Percentiles rank a stretch among this genome's conserved stretches.
Evolutionary conservation across 768 basidiomycete species (phyloP).

Genomic region (Rhizopogon vulgaris): DNA sequence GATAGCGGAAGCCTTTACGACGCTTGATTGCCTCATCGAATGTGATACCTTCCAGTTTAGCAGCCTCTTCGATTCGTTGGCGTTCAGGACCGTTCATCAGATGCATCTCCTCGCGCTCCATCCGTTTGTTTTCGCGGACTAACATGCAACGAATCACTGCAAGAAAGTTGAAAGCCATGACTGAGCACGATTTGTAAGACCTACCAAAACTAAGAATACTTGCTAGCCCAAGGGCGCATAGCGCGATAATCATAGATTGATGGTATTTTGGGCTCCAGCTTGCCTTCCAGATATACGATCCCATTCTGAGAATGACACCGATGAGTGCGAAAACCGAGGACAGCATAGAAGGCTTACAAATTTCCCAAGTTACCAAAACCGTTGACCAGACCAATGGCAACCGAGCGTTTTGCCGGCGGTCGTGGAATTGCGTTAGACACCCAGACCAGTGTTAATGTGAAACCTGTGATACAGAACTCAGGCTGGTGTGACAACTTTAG

Average conservation of each 20-base stretch:
- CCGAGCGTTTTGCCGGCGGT: slow-evolving; percentile 49
- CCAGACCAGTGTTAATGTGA: slow-evolving; percentile 50
- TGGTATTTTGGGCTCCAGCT: slow-evolving; percentile 58
- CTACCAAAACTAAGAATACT: slow-evolving; percentile 31
- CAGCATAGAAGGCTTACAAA: slow-evolving; percentile 33
- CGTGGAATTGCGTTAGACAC: slow-evolving; percentile 55
- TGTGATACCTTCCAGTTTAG: slow-evolving; percentile 51
- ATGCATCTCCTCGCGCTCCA: slow-evolving; percentile 43
- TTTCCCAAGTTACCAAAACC: slow-evolving; percentile 54
- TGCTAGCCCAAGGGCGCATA: slow-evolving; percentile 29
- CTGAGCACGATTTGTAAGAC: neutral
- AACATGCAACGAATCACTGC: slow-evolving; percentile 39
- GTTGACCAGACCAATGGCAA: slow-evolving; percentile 58
- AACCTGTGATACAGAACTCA: slow-evolving; percentile 18
- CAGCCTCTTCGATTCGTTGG: slow-evolving; percentile 50
- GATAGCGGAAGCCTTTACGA: slow-evolving; percentile 52
- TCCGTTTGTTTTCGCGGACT: slow-evolving; percentile 41
- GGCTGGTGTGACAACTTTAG: neutral
- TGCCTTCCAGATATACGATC: slow-evolving; percentile 57
- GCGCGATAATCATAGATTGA: slow-evolving; percentile 51
- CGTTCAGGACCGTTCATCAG: slow-evolving; percentile 39
- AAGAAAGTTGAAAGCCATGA: neutral
- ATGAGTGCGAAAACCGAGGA: neutral
- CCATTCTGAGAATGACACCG: slow-evolving; percentile 34
- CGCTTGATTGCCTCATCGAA: slow-evolving; percentile 55